A percentile compares a stretch with the other conserved stretches of the same genome.
Conservation (phyloP, 352 stramenopile species). For the Porosira glacialis region DNA sequence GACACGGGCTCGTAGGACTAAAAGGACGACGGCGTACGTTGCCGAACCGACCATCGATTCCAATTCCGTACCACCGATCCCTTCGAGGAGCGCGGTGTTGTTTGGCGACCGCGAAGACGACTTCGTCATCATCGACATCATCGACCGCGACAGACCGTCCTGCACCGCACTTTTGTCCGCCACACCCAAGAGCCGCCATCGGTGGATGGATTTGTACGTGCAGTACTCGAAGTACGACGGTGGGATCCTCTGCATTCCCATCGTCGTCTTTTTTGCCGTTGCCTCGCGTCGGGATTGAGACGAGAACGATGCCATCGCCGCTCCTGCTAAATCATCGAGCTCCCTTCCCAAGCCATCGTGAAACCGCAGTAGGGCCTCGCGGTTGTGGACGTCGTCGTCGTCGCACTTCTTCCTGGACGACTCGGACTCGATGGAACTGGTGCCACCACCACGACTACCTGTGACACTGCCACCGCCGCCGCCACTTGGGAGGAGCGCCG, state of each 20-base stretch:
- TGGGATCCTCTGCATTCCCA: not conserved
- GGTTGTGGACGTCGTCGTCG: too few species aligned
- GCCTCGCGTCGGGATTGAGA: not conserved
- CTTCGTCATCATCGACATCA: conserved; percentile 7
- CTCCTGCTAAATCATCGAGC: conserved; percentile 24
- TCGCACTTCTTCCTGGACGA: not conserved
- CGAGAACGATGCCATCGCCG: conserved; percentile 1
- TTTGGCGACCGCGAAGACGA: not conserved
- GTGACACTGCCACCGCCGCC: not conserved
- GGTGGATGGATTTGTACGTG: conserved; percentile 30
- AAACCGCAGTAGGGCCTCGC: conserved; percentile 25
- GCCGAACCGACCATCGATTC: conserved; percentile 24
- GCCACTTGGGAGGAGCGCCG: too few species aligned
- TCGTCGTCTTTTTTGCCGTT: too few species aligned
- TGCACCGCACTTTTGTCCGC: too few species aligned
- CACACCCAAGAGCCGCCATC: conserved; percentile 26
- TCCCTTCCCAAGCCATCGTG: conserved; percentile 21
- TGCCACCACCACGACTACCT: not conserved
- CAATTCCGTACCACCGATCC: conserved; percentile 3
- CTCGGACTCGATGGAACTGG: not conserved
- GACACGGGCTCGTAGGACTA: conserved; percentile 14
- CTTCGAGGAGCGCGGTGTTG: conserved; percentile 1
- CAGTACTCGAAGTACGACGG: conserved; percentile 46
- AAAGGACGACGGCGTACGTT: conserved; percentile 18
- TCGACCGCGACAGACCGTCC: too few species aligned